These are phyloP conservation scores for Suhomyces guaymorum DNA, from an alignment of 1,139 yeast genomes.

Conservation along the genomic window DNA sequence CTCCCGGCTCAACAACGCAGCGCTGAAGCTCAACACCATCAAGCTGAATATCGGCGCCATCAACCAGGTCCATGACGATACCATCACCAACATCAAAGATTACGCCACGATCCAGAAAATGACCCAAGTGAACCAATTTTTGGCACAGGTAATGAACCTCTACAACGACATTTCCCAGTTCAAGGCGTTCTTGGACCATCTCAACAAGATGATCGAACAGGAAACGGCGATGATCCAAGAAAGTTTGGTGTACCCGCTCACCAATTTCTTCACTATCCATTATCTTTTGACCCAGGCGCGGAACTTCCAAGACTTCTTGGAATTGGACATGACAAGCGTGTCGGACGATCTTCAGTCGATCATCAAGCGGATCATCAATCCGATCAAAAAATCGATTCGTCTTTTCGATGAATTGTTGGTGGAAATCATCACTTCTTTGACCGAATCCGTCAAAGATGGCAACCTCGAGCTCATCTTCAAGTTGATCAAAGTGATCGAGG, in stretches of 20 bases:
- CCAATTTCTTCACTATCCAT: conserved; percentile 66
- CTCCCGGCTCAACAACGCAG: conserved; percentile 37
- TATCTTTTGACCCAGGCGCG: conserved; percentile 67
- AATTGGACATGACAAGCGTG: conserved; percentile 50
- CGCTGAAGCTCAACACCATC: conserved; percentile 45
- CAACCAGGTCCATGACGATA: conserved; percentile 54
- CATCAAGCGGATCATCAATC: conserved; percentile 57
- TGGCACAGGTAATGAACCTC: conserved; percentile 67
- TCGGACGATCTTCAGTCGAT: conserved; percentile 74
- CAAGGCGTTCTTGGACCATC: conserved; percentile 48
- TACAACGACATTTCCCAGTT: conserved; percentile 64
- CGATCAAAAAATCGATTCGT: conserved; percentile 49
- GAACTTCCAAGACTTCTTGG: conserved; percentile 76
- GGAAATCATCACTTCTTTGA: conserved; percentile 62
- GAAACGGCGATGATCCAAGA: conserved; percentile 52
- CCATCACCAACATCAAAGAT: conserved; percentile 53
- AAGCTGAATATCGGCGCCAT: conserved; percentile 61
- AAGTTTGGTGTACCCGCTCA: conserved; percentile 57
- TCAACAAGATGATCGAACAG: conserved; percentile 54
- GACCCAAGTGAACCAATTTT: conserved; percentile 68
- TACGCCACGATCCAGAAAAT: conserved; percentile 61
- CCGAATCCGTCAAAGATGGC: conserved; percentile 69
- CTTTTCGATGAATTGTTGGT: conserved; percentile 67
- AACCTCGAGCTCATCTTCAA: conserved; percentile 70
- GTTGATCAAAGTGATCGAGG: conserved; percentile 72